Base-by-base conservation (phyloP, 495 filamentous ascomycete genomes). In the Xanthoparmelia taractica region DNA sequence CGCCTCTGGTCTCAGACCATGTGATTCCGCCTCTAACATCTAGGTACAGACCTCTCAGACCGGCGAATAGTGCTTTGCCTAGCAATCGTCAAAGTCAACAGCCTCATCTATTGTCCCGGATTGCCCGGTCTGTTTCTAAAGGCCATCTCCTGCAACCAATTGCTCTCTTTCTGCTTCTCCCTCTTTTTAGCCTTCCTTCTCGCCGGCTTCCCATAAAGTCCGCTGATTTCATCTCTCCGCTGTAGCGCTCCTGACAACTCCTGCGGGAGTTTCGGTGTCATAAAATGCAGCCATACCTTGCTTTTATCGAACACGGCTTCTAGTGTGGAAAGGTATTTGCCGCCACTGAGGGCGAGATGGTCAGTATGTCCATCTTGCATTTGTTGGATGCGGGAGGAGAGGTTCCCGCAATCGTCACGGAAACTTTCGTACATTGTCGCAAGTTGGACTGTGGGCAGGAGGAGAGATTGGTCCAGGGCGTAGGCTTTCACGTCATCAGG, bases 351-450 rank as follows among this genome's bases (percentile, higher is more conserved):
- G 15, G 25, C 3, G n/a, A 63, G 36, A 20, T 17, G 23, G 25
- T 58, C 61, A 4, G 55, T 63, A n/a, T 58, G 52, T 23, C 4
- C 45, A 12, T 63, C 25, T 36, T 58, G 61, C 36, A 41, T 17
- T 4, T 12, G 3, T 15, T 40, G 34, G 23, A 63, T 45, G 12
- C 55, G 33, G 37, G 50, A 54, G 37, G 10, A 37, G 34, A 29
- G 25, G 10, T 40, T 37, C 11, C 23, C 12, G n/a, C 25, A 17
- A 18, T 40, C 52, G 2, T 58, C 61, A 8, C 18, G 23, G 25
- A 10, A 31, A 13, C 31, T 27, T 47, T 63, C 61, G 37, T 63
- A 58, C 61, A 58, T 63, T 8, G 52, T 29, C 33, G 61, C 61
- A 6, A 58, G 27, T 34, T 63, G 61, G 61, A 63, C 58, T n/a